Base-by-base conservation (phyloP, 192 early-diverging fungal genomes). In the Coemansia sp. region DNA sequence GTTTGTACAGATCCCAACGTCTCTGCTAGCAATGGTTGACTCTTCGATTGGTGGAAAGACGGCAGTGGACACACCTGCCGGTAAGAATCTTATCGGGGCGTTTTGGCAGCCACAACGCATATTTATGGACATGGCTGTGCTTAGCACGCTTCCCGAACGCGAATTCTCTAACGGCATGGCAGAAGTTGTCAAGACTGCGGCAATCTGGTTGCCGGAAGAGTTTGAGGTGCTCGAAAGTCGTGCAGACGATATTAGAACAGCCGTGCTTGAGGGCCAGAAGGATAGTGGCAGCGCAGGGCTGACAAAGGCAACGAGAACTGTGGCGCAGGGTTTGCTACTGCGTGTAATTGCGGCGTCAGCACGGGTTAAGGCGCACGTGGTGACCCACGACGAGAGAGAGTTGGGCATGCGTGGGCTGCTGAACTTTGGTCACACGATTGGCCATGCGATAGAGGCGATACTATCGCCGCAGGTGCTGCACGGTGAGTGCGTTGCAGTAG, bases 41-140 rank as follows among this genome's bases (percentile, higher is more conserved):
- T 97, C 95, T 11, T 96, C 94, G 17, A 92, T 99, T 60, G 95
- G 94, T 57, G 97, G 97, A 21, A 97, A 97, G 84, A 96, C 95
- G 4, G 95, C 95, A 0, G 88, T 99, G n/a, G 97, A 97, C 79
- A 94, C 92, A 5, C 94, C 95, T 5, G 85, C 88, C 56, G 97
- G 95, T 32, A 99, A 99, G 84, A 95, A 97, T 80, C 82, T 97
- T 21, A 89, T 97, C 63, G 94, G 97, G 14, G 89, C 95, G 19
- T 97, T 99, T 86, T 95, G 94, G 88, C 95, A 99, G 75, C 97
- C 97, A 6, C 79, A 88, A 71, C 88, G 91, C 25, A 95, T 95
- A 42, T 99, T 88, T 72, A 95, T 97, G 75, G 95, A 99, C 80
- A 76, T 94, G 51, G 71, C 84, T 5, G 93, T 93, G 63, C 81